Conservation (phyloP, 1,139 yeast genomes). For the Protomyces pachydermus region DNA sequence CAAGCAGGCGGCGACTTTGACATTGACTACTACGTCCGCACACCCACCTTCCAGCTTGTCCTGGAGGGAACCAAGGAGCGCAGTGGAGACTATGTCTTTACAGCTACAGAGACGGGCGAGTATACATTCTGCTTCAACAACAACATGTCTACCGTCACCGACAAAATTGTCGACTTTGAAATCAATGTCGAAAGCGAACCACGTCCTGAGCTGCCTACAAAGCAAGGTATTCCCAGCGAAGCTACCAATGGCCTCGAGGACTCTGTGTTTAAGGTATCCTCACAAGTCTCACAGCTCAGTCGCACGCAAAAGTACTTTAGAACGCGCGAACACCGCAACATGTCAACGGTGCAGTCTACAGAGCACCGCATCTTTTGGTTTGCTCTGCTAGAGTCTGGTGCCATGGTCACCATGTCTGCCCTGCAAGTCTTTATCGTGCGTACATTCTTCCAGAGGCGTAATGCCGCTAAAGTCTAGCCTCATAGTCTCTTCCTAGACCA, state of each 20-base stretch:
- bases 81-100: constrained; percentile 79
- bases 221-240: constrained; percentile 52
- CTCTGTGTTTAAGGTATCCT: constrained; percentile 58
- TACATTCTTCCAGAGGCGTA: constrained; percentile 59
- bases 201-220: constrained; percentile 51
- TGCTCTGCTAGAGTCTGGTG: constrained; percentile 69
- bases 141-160: constrained; percentile 79
- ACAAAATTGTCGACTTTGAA: constrained; percentile 85
- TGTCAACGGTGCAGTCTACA: constrained; percentile 83
- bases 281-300: constrained; percentile 59
- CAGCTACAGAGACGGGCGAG: constrained; percentile 69
- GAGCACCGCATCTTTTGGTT: constrained; percentile 82
- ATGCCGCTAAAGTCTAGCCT: constrained; percentile 41
- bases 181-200: constrained; percentile 52
- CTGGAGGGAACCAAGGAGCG: constrained; percentile 61
- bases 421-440: constrained; percentile 81
- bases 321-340: constrained; percentile 89
- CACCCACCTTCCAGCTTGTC: constrained; percentile 60
- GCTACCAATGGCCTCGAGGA: constrained; percentile 44
- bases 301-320: constrained; percentile 61
- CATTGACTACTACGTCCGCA: constrained; percentile 68
- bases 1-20: constrained; percentile 87
- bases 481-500: not conserved
- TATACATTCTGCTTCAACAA: constrained; percentile 89
- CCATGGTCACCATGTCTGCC: constrained; percentile 81